These are phyloP conservation scores for Candida sakaeoensis DNA, from an alignment of 805 yeast genomes.

Conservation along the genomic window DNA sequence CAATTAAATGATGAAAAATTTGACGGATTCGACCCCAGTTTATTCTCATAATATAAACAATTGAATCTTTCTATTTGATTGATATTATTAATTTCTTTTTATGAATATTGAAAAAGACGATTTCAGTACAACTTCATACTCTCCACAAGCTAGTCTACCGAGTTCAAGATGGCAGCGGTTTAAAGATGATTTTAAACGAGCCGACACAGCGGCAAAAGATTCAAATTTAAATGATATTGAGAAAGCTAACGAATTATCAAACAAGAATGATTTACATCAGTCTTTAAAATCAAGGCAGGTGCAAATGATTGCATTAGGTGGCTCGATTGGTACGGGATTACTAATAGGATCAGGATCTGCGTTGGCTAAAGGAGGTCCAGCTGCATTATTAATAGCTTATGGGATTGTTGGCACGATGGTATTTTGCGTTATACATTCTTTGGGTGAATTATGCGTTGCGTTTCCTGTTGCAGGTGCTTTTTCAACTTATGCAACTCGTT, in stretches of 20 bases:
- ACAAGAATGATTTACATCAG: slow-evolving; percentile 39
- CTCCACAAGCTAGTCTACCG: slow-evolving; percentile 4
- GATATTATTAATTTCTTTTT: background rate
- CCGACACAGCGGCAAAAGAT: slow-evolving; percentile 12
- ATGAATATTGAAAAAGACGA: slow-evolving; percentile 7
- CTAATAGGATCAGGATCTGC: slow-evolving; percentile 47
- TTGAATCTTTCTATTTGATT: background rate
- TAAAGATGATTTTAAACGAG: slow-evolving; percentile 30
- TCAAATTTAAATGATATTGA: slow-evolving; percentile 26
- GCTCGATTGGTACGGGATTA: slow-evolving; percentile 64
- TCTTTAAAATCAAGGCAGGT: slow-evolving; percentile 46
- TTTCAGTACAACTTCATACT: background rate
- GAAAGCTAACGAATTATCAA: slow-evolving; percentile 30
- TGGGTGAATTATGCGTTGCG: slow-evolving; percentile 61
- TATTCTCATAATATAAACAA: too few relatives aligned
- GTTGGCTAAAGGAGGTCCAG: slow-evolving; percentile 40
- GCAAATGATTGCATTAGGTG: slow-evolving; percentile 69
- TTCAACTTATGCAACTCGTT: slow-evolving; percentile 35
- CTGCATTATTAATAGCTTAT: slow-evolving; percentile 51
- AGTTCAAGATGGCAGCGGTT: slow-evolving; percentile 18
- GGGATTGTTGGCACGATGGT: slow-evolving; percentile 55
- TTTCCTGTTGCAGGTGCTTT: slow-evolving; percentile 39
- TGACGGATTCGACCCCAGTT: slow-evolving; percentile 3
- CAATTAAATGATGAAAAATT: background rate
- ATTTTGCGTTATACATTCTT: slow-evolving; percentile 56